These are phyloP conservation scores for Candida suzukii DNA, from an alignment of 805 yeast species.

Conservation along the genomic window DNA sequence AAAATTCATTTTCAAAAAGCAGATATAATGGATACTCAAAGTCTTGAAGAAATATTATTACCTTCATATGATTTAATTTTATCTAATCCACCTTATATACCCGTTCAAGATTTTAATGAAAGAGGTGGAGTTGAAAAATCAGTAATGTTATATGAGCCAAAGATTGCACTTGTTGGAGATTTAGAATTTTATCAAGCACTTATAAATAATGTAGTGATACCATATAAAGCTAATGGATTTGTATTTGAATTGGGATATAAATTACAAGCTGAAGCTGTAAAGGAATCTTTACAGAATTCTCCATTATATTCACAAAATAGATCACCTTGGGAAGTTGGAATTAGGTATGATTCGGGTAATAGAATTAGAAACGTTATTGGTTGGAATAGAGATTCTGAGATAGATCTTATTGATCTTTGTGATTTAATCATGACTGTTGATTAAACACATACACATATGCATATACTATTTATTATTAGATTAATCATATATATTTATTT, in stretches of 20 bases:
- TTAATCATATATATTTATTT: too few relatives aligned
- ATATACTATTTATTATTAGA: too few relatives aligned
- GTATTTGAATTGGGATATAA: slow-evolving; percentile 71
- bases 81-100: slow-evolving; percentile 92
- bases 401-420: slow-evolving; percentile 7
- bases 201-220: slow-evolving; percentile 34
- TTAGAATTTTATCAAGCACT: slow-evolving; percentile 62
- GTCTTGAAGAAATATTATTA: neutral
- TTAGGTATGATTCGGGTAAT: slow-evolving; percentile 42
- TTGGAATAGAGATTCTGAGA: slow-evolving; percentile 28
- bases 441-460: neutral
- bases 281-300: slow-evolving; percentile 22
- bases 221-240: slow-evolving; percentile 43
- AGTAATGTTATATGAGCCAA: slow-evolving; percentile 70
- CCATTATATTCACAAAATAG: neutral
- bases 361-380: slow-evolving; percentile 59
- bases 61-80: slow-evolving; percentile 44
- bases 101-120: slow-evolving; percentile 33
- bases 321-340: slow-evolving; percentile 35
- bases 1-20: slow-evolving; percentile 13
- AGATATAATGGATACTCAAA: slow-evolving; percentile 4
- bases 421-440: slow-evolving; percentile 4
- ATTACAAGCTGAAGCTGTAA: slow-evolving; percentile 45
- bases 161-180: slow-evolving; percentile 72
- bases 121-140: slow-evolving; percentile 48